Conservation (phyloP, 495 filamentous ascomycete species). For the Podospora pseudocomata region DNA sequence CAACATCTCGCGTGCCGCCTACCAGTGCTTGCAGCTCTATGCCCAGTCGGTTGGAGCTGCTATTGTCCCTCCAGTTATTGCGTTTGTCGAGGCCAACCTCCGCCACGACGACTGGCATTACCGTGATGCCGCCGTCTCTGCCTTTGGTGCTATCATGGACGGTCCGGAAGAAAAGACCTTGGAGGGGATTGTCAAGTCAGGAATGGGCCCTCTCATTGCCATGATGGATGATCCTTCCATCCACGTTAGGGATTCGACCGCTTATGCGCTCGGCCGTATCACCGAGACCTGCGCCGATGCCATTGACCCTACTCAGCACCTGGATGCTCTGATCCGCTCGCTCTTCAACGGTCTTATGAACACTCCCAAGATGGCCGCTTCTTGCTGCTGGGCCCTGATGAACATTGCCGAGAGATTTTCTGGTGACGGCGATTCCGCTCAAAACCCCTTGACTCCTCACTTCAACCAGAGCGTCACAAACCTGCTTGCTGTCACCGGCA, state of each 20-base stretch:
- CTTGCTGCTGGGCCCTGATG: slow-evolving; percentile 99
- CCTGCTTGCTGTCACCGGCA: slow-evolving; percentile 79
- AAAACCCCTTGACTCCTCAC: slow-evolving; percentile 83
- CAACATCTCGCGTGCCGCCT: slow-evolving; percentile 90
- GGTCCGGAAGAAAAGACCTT: slow-evolving; percentile 86
- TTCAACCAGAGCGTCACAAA: slow-evolving; percentile 89
- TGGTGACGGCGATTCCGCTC: slow-evolving; percentile 67
- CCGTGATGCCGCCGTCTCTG: slow-evolving; percentile 91
- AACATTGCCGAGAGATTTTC: slow-evolving; percentile 95
- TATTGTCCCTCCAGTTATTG: slow-evolving; percentile 76
- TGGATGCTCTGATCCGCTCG: slow-evolving; percentile 76
- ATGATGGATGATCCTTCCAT: slow-evolving; percentile 95
- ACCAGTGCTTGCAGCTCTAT: slow-evolving; percentile 94
- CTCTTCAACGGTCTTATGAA: slow-evolving; percentile 89
- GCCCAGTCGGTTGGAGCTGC: slow-evolving; percentile 80
- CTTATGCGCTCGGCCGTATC: slow-evolving; percentile 92
- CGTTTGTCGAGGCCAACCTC: slow-evolving; percentile 88
- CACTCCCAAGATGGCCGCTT: slow-evolving; percentile 93
- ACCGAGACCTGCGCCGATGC: slow-evolving; percentile 85
- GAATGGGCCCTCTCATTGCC: slow-evolving; percentile 77
- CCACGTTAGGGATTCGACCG: slow-evolving; percentile 94
- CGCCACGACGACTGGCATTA: slow-evolving; percentile 87
- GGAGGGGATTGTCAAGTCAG: slow-evolving; percentile 91
- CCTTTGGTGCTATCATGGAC: slow-evolving; percentile 99
- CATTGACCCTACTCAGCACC: slow-evolving; percentile 76